Evolutionary conservation across 2,329 filamentous ascomycete species (phyloP).

Genomic region (Conoideocrella luteorostrata): DNA sequence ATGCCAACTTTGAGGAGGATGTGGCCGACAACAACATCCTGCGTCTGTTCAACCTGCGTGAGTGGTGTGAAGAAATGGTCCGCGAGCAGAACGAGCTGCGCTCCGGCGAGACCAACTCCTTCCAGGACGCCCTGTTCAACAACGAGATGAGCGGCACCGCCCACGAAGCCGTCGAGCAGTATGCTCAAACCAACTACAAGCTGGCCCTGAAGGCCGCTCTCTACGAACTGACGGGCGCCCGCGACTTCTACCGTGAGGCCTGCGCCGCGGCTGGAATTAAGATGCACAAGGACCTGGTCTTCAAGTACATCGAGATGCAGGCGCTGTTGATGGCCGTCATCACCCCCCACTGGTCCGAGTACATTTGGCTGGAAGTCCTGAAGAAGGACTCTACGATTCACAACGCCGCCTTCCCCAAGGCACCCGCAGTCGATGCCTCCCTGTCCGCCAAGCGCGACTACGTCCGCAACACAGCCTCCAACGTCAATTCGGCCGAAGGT

Average conservation of each 20-base stretch:
- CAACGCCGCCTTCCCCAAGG: constrained; percentile 52
- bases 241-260: constrained; percentile 85
- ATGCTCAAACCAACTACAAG: constrained; percentile 69
- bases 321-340: constrained; percentile 76
- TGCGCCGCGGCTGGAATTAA: constrained; percentile 69
- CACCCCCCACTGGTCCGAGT: constrained; percentile 89
- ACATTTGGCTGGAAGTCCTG: constrained; percentile 89
- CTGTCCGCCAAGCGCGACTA: constrained; percentile 79
- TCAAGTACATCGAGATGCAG: constrained; percentile 80
- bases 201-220: constrained; percentile 78
- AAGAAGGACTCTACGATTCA: constrained; percentile 72
- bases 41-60: constrained; percentile 70
- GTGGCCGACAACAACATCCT: constrained; percentile 90
- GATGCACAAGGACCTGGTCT: constrained; percentile 77
- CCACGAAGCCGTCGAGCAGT: constrained; percentile 71
- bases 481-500: constrained; percentile 75
- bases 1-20: constrained; percentile 95
- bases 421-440: constrained; percentile 56
- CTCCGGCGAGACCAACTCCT: constrained; percentile 65
- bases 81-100: constrained; percentile 64
- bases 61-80: constrained; percentile 86
- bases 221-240: constrained; percentile 84
- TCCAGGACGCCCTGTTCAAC: constrained; percentile 84
- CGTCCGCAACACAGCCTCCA: constrained; percentile 66
- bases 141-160: constrained; percentile 87